Percentiles rank a stretch among this genome's conserved stretches.
phyloP scores from a whole-genome alignment of 108 stramenopile species.

The Mayamaea pseudoterrestris region DNA sequence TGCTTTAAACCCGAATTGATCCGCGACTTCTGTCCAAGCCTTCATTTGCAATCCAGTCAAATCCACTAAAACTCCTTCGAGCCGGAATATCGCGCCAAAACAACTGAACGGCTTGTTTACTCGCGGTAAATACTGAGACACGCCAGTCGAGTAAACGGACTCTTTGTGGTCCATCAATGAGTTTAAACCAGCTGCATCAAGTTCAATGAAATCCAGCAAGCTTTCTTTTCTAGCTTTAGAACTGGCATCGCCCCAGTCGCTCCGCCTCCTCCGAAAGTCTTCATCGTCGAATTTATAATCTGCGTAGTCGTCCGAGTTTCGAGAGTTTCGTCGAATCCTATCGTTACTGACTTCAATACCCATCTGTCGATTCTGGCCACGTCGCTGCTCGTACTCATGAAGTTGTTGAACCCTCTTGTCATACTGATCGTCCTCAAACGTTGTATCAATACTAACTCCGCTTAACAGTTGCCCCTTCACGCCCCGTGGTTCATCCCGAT shows the following conservation, averaged over 20 bases:
- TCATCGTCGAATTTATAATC: constrained; percentile 24
- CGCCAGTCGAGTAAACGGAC: constrained; percentile 40
- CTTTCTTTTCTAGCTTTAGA: constrained; percentile 46
- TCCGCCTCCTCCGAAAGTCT: constrained; percentile 15
- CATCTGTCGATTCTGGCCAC: constrained; percentile 15
- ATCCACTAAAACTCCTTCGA: constrained; percentile 70
- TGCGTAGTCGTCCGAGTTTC: constrained; percentile 21
- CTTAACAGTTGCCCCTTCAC: background rate
- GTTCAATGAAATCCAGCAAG: constrained; percentile 48
- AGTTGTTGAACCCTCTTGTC: constrained; percentile 31
- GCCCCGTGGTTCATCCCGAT: constrained; percentile 1
- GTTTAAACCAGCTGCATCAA: constrained; percentile 45
- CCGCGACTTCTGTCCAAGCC: constrained; percentile 62
- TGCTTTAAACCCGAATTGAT: constrained; percentile 25
- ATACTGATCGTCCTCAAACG: constrained; percentile 29
- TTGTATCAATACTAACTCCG: constrained; percentile 18
- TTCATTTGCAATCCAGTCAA: constrained; percentile 44
- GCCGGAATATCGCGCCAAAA: constrained; percentile 64
- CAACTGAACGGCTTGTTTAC: constrained; percentile 64
- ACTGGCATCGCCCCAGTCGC: constrained; percentile 19
- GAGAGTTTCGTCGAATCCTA: constrained; percentile 11
- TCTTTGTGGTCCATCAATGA: constrained; percentile 46
- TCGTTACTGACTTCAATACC: constrained; percentile 33
- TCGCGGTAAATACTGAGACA: constrained; percentile 40
- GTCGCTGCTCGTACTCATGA: constrained; percentile 25